These are phyloP conservation scores for Biscogniauxia mediterranea DNA, from an alignment of 2,329 filamentous ascomycete species.

Conservation along the genomic window DNA sequence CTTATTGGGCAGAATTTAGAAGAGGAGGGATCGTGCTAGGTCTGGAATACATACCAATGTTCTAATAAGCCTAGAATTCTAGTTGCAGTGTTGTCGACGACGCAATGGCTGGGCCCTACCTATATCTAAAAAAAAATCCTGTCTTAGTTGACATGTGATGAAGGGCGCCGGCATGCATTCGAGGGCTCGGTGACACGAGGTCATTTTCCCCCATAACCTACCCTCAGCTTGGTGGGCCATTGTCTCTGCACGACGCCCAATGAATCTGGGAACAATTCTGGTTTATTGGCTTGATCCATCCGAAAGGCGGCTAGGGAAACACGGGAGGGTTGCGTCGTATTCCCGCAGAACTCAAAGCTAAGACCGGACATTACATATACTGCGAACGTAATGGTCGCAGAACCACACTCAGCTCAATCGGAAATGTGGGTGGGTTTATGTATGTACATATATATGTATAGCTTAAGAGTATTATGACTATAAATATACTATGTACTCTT, in stretches of 20 bases:
- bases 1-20: background rate
- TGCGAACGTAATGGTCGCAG: background rate
- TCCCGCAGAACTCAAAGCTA: background rate
- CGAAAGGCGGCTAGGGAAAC: background rate
- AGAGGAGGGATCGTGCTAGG: background rate
- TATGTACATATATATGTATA: background rate
- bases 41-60: background rate
- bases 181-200: background rate
- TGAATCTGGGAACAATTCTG: background rate
- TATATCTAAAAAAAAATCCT: background rate
- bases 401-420: background rate
- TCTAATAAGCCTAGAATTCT: background rate
- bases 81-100: background rate
- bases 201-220: background rate
- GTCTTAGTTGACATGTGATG: background rate
- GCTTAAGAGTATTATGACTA: background rate
- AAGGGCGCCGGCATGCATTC: background rate
- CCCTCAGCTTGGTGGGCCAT: background rate
- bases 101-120: background rate
- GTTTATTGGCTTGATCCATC: background rate
- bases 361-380: background rate
- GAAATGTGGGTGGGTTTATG: background rate
- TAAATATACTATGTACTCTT: background rate
- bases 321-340: background rate
- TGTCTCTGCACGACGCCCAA: background rate